phyloP scores from a whole-genome alignment of 1,284 basidiomycete genomes.

The Puccinia hordei region DNA sequence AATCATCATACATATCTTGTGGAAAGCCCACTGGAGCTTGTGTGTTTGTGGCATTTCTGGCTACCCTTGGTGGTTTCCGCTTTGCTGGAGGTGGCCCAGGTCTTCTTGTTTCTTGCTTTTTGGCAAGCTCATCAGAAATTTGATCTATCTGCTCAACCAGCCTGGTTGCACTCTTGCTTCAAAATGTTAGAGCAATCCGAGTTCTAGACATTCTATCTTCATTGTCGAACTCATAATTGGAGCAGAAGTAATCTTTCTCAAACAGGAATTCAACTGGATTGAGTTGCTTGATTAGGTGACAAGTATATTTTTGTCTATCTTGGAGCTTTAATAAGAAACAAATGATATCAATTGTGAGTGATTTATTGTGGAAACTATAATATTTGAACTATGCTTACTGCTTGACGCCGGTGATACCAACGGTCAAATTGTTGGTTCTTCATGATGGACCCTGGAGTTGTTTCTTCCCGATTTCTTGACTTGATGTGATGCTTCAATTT shows the following conservation, averaged over 20 bases:
- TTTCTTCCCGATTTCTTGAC: neutral
- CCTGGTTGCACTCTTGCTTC: neutral
- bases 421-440: neutral
- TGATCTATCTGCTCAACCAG: neutral
- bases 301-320: neutral
- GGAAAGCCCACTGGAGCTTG: neutral
- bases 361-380: neutral
- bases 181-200: neutral
- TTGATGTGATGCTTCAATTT: neutral
- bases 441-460: neutral
- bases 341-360: neutral
- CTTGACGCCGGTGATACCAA: neutral
- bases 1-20: neutral
- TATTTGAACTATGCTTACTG: neutral
- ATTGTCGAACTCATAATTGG: neutral
- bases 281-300: neutral
- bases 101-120: neutral
- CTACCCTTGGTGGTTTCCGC: neutral
- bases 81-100: neutral
- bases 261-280: neutral
- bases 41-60: neutral
- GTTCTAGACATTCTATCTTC: neutral
- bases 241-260: neutral
- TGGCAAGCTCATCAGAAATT: neutral
- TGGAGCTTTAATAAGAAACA: neutral